Base-by-base conservation (phyloP, 2,329 filamentous ascomycete species). In the Ophiostoma perfectum region DNA sequence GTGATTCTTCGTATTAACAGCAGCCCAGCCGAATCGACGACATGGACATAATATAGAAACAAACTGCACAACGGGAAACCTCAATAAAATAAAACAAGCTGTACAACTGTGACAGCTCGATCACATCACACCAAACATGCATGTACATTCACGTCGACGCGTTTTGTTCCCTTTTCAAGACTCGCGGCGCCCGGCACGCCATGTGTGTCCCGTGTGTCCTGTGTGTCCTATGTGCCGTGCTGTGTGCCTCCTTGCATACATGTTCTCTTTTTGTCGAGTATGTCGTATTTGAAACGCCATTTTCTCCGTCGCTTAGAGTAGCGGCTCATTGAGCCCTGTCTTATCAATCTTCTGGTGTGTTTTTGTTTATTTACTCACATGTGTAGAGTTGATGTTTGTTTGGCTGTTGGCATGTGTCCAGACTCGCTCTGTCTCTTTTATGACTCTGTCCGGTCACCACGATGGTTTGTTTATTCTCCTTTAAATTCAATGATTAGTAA, bases 261-360 rank as follows among this genome's bases (percentile, higher is more conserved):
- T 55, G 18, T 55, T 55, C 58, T 62, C 58, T 39, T 62, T 62
- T 62, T 38, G 58, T 62, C 58, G 36, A 62, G 11, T 39, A 62
- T 41, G 58, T 62, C 38, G 58, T 62, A 41, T 62, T 62, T 62
- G 14, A 62, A 62, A 62, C 58, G 58, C 58, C 5, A 62, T 62
- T 62, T 62, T 41, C 58, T 62, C 58, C 58, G 58, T 62, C 58
- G 58, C 58, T 62, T 62, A 62, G 58, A 62, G 38, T 62, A 62
- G 58, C 58, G 58, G 58, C 58, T 16, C 36, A 3, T 60, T 9
- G 12, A 27, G 16, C n/a, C 4, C 14, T 16, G 36, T 14, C n/a
- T 39, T 60, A 39, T n/a, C 38, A n/a, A 39, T 62, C 36, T 62
- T 41, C 27, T 27, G 27, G 27, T 27, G 27, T 27, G 27, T 27